phyloP scores from a whole-genome alignment of 2,329 filamentous ascomycete species.

The Cladosporium austrohemisphaericum region DNA sequence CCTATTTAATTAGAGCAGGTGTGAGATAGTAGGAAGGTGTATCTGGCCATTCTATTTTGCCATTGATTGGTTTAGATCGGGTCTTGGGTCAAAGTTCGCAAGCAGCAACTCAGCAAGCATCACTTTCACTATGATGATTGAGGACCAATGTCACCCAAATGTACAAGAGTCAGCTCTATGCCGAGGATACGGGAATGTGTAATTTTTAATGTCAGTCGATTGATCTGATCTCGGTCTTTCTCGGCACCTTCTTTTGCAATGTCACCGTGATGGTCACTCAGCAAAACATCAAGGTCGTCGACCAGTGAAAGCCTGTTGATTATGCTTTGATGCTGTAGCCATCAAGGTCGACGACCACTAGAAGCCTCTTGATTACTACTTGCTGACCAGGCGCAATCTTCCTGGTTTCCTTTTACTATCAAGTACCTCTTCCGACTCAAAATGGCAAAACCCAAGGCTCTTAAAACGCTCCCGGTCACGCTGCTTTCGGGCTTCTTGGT shows the following conservation, averaged over 20 bases:
- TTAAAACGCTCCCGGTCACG: constrained; percentile 53
- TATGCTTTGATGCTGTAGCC: background rate
- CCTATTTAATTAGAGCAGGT: too few relatives aligned
- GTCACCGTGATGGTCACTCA: constrained; percentile 13
- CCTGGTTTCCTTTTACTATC: background rate
- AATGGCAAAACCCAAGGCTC: background rate
- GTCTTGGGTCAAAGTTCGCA: background rate
- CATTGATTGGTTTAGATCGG: too few relatives aligned
- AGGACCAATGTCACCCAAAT: background rate
- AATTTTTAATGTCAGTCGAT: too few relatives aligned
- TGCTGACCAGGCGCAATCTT: constrained; percentile 7
- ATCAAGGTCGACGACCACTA: constrained; percentile 12
- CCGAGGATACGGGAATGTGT: too few relatives aligned
- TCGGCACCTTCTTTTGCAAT: too few relatives aligned
- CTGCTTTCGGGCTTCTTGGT: constrained; percentile 59
- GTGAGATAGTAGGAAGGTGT: too few relatives aligned
- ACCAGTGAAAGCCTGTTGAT: constrained; percentile 4
- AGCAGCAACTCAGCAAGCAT: background rate
- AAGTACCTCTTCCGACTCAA: background rate
- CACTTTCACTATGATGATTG: background rate
- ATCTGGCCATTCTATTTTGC: too few relatives aligned
- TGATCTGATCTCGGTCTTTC: too few relatives aligned
- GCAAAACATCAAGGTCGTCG: constrained; percentile 8
- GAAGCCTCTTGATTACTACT: constrained; percentile 3
- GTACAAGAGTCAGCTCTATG: background rate